phyloP scores from a whole-genome alignment of 2,329 filamentous ascomycete species.

The Didymella keratinophila region DNA sequence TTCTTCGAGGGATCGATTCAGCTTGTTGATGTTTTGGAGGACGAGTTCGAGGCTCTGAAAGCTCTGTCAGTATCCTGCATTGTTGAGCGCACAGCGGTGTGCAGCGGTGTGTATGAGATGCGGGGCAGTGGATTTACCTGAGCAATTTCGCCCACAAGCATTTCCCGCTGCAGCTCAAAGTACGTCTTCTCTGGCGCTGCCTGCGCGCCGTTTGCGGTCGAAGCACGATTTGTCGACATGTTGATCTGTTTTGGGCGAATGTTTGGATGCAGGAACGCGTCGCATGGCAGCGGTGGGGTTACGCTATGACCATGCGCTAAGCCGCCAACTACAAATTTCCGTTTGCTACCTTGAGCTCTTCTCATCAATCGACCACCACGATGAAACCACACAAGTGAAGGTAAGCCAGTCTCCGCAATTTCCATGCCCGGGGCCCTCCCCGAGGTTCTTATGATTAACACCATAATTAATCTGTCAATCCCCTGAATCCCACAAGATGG shows the following conservation, averaged over 20 bases:
- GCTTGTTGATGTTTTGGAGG: slow-evolving; percentile 92
- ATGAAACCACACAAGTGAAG: slow-evolving; percentile 50
- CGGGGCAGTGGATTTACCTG: slow-evolving; percentile 58
- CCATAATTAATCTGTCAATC: slow-evolving; percentile 81
- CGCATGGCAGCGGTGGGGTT: slow-evolving; percentile 12
- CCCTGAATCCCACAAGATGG: slow-evolving; percentile 66
- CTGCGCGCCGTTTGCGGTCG: slow-evolving; percentile 30
- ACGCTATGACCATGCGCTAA: slow-evolving; percentile 28
- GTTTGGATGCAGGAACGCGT: slow-evolving; percentile 22
- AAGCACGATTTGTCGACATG: slow-evolving; percentile 38
- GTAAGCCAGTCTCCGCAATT: slow-evolving; percentile 33
- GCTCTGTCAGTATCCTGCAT: slow-evolving; percentile 5
- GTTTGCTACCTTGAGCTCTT: slow-evolving; percentile 18
- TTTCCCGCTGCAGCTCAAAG: slow-evolving; percentile 79
- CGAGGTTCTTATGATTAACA: slow-evolving; percentile 66
- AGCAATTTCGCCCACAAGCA: slow-evolving; percentile 75
- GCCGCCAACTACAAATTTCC: slow-evolving; percentile 27
- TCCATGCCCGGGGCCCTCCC: slow-evolving; percentile 11
- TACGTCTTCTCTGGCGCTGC: slow-evolving; percentile 56
- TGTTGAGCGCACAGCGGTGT: slow-evolving; percentile 44
- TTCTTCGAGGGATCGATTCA: slow-evolving; percentile 91
- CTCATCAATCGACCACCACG: slow-evolving; percentile 32
- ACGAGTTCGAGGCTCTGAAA: slow-evolving; percentile 80
- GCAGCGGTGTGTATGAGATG: slow-evolving; percentile 18
- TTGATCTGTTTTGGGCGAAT: slow-evolving; percentile 19